Evolutionary conservation across 2,329 filamentous ascomycete species (phyloP), one percentile per base, ranked within the genome.

Genomic region (Cladosporium sp.): DNA sequence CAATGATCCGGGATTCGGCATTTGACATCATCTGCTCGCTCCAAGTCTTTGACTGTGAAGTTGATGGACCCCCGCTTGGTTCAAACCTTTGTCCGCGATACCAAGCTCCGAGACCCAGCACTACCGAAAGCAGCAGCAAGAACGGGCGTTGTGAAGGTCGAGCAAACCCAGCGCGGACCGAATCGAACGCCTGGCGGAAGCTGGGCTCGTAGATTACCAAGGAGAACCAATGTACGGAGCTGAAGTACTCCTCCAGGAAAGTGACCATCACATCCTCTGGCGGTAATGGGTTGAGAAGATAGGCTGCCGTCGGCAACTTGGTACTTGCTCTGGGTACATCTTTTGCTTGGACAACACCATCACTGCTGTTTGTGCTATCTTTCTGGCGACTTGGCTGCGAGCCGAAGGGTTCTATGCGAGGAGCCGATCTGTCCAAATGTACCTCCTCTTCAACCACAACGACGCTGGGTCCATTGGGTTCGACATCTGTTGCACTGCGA

Each of bases 171-270:
- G 74, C 73, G 1, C 64, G 59, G 1, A 76, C 66, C 7, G 70
- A 69, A 9, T 65, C 59, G 25, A 74, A 70, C 3, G 65, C 63
- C 11, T 63, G 63, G 20, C 75, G 72, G 49, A 78, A 76, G 25
- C 67, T 74, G 1, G 75, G 75, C 54, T 77, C 75, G 55, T 74
- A 74, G 17, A 79, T 67, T 1, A 75, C 74, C 3, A 78, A 66
- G 15, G 75, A 77, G 56, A 79, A 78, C 75, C 76, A 79, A 63
- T 78, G 75, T 15, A 78, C 71, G 1, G 73, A 64, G 51, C 72
- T 67, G 54, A 77, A 75, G 51, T 78, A 78, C 17, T 74, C 69
- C 57, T 76, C 74, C 9, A 78, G 50, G 1, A 76, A 64, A 17
- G 65, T 58, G n/a, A 68, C 60, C 42, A 73, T 67, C 5, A 69